Conservation (phyloP, 257 asterid species). For the Nicotiana tomentosiformis region DNA sequence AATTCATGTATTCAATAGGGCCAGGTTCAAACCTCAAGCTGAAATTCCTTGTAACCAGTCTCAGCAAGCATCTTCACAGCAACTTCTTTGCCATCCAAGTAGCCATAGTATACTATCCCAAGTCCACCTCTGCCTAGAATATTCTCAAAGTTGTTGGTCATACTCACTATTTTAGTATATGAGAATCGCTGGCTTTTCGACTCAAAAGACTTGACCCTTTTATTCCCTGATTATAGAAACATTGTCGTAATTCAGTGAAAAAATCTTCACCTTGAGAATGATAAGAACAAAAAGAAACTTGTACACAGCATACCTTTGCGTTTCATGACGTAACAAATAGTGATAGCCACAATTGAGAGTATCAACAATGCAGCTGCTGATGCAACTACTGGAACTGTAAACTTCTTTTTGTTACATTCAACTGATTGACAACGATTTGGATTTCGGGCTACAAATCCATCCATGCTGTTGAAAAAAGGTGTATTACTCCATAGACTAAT, state of each 20-base stretch:
- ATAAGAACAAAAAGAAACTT: neutral
- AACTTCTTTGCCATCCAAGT: slow-evolving; percentile 21
- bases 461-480: slow-evolving; percentile 1
- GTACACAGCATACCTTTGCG: neutral
- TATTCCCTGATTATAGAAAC: neutral
- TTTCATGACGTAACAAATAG: neutral
- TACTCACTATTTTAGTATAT: slow-evolving; percentile 21
- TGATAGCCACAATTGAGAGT: slow-evolving; percentile 1
- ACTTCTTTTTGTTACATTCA: slow-evolving; percentile 12
- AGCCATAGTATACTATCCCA: slow-evolving; percentile 39
- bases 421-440: neutral
- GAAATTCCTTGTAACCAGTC: slow-evolving; percentile 25
- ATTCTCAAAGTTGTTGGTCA: slow-evolving; percentile 23
- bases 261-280: neutral
- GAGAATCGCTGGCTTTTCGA: slow-evolving; percentile 11
- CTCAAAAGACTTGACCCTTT: slow-evolving; percentile 6
- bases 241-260: neutral
- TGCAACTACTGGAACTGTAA: slow-evolving; percentile 8
- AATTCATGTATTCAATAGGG: neutral
- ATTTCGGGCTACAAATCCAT: neutral
- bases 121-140: slow-evolving; percentile 44
- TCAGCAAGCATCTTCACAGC: slow-evolving; percentile 39
- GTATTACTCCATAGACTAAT: neutral
- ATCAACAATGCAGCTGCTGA: slow-evolving; percentile 4
- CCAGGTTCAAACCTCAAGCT: slow-evolving; percentile 24